A percentile compares a stretch with the other conserved stretches of the same genome.
Evolutionary conservation across 208 protist species (phyloP).

Genomic region (Strigomonas culicis): DNA sequence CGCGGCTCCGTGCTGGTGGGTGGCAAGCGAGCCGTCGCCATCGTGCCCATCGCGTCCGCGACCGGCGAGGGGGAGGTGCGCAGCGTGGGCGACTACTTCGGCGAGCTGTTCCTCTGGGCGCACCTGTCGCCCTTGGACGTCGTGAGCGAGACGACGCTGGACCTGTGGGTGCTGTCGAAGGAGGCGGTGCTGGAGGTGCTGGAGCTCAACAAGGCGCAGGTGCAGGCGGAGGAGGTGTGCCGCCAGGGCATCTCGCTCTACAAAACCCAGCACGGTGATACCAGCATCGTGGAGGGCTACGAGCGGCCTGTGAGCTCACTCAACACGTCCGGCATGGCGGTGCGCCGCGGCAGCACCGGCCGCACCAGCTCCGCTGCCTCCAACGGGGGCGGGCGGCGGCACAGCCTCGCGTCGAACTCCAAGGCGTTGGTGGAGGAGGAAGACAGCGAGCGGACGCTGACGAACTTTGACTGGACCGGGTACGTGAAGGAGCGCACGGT

Average conservation of each 20-base stretch:
- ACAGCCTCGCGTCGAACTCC: constrained; percentile 3
- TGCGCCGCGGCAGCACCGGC: constrained; percentile 16
- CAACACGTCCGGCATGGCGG: neutral
- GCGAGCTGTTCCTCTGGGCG: constrained; percentile 67
- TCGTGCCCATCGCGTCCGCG: neutral
- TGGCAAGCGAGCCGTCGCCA: neutral
- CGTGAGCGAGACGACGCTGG: constrained; percentile 57
- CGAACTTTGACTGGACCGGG: constrained; percentile 37
- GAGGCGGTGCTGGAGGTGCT: constrained; percentile 49
- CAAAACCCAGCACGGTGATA: constrained; percentile 49
- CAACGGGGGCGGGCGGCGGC: neutral
- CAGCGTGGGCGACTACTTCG: constrained; percentile 65
- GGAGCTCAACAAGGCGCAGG: constrained; percentile 29
- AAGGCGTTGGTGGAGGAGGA: neutral
- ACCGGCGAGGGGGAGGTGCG: constrained; percentile 24
- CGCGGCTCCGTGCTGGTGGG: constrained; percentile 49
- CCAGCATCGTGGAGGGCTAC: constrained; percentile 51
- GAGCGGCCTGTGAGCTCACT: constrained; percentile 7
- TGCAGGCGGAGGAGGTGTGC: constrained; percentile 75
- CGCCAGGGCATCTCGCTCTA: constrained; percentile 76
- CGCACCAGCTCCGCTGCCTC: neutral
- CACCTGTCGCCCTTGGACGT: constrained; percentile 72
- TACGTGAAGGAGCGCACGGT: constrained; percentile 28
- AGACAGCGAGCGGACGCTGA: constrained; percentile 6
- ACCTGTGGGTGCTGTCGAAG: constrained; percentile 62